These are phyloP conservation scores for Silene uniflora DNA, from an alignment of 148 eudicot species.

Conservation along the genomic window DNA sequence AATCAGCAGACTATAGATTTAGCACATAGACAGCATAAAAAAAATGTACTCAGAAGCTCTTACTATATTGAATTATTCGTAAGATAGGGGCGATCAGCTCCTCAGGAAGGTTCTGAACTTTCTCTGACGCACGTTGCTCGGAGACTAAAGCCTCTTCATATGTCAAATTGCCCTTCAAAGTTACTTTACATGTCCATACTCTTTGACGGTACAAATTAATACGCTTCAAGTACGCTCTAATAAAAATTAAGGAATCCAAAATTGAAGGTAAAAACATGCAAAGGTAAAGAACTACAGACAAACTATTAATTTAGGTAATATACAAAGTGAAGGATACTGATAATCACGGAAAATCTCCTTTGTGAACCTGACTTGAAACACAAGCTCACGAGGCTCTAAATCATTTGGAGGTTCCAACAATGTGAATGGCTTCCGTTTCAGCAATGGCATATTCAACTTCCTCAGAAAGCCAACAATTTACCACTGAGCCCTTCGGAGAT, in stretches of 20 bases:
- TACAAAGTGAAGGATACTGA: slow-evolving; percentile 49
- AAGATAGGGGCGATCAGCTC: slow-evolving; percentile 66
- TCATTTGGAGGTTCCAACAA: slow-evolving; percentile 63
- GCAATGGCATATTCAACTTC: slow-evolving; percentile 62
- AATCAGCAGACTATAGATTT: slow-evolving; percentile 1
- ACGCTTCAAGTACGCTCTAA: slow-evolving; percentile 82
- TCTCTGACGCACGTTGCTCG: slow-evolving; percentile 68
- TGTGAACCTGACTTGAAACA: slow-evolving; percentile 78
- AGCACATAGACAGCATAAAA: not conserved
- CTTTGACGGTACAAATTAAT: slow-evolving; percentile 74
- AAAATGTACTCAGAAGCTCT: slow-evolving; percentile 18
- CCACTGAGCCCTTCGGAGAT: slow-evolving; percentile 15
- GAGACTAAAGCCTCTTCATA: slow-evolving; percentile 93
- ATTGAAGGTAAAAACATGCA: not conserved
- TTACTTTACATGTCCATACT: slow-evolving; percentile 86
- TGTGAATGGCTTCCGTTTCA: slow-evolving; percentile 69
- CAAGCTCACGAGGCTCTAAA: slow-evolving; percentile 60
- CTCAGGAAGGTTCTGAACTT: slow-evolving; percentile 70
- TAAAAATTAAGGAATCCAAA: slow-evolving; percentile 29
- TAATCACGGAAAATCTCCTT: slow-evolving; percentile 86
- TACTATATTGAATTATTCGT: slow-evolving; percentile 79
- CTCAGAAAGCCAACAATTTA: slow-evolving; percentile 11
- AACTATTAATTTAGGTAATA: slow-evolving; percentile 15
- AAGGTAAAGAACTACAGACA: not conserved
- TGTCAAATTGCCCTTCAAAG: slow-evolving; percentile 75